Evolutionary conservation across 176 grass and related monocot species (phyloP).

Genomic region (Triticum monococcum): DNA sequence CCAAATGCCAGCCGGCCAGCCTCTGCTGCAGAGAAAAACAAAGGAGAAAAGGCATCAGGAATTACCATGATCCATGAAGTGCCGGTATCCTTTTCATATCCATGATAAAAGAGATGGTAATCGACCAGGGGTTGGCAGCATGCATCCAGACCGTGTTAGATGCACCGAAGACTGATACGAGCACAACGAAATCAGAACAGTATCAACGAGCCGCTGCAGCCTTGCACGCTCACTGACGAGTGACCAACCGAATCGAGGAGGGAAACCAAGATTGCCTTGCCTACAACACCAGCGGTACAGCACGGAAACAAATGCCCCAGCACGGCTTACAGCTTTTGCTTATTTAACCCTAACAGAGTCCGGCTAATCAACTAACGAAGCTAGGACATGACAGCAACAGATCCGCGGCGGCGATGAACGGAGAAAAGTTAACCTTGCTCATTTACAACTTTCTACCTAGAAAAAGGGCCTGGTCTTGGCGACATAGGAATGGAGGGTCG

Average conservation of each 20-base stretch:
- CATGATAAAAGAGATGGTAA: background rate
- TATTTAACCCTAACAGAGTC: background rate
- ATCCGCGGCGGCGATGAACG: background rate
- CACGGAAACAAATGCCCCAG: conserved; percentile 6
- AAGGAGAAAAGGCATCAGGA: background rate
- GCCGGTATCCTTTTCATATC: background rate
- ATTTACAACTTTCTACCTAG: conserved; percentile 35
- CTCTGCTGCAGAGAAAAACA: background rate
- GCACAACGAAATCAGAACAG: conserved; percentile 3
- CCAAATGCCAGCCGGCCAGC: background rate
- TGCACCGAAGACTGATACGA: too few relatives aligned
- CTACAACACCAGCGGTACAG: background rate
- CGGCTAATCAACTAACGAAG: conserved; percentile 4
- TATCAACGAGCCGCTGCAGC: background rate
- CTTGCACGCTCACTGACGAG: background rate
- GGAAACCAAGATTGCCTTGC: background rate
- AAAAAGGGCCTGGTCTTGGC: background rate
- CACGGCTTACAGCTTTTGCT: background rate
- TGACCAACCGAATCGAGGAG: background rate
- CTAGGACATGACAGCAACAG: background rate
- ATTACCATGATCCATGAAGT: background rate
- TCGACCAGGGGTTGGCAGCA: background rate
- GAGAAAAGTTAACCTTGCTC: conserved; percentile 29
- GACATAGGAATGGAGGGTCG: background rate
- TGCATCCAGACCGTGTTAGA: background rate